phyloP scores from a whole-genome alignment of 225 moss, liverwort and hornwort genomes.

The Polytrichum commune region DNA sequence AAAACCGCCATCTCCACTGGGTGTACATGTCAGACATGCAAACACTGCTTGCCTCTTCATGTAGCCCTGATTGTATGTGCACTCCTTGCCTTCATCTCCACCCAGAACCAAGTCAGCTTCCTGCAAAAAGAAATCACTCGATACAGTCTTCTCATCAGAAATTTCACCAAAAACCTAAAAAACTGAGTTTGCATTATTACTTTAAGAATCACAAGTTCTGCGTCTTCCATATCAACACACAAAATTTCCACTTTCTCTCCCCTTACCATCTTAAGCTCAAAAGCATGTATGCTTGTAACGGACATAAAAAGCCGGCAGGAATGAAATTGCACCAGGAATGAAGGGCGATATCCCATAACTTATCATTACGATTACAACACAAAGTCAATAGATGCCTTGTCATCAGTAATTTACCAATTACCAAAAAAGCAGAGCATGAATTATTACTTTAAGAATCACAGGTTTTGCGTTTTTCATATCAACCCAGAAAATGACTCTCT shows the following conservation, averaged over 20 bases:
- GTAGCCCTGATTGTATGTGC: slow-evolving; percentile 84
- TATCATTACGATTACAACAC: too few relatives aligned
- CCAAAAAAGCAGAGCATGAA: too few relatives aligned
- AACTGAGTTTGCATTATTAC: neutral
- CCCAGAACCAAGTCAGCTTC: slow-evolving; percentile 83
- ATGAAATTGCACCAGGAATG: too few relatives aligned
- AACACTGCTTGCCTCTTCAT: slow-evolving; percentile 91
- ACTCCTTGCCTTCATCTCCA: slow-evolving; percentile 93
- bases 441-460: too few relatives aligned
- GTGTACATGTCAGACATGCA: slow-evolving; percentile 81
- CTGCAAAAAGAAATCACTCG: slow-evolving; percentile 26
- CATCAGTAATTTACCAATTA: too few relatives aligned
- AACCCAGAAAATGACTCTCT: neutral
- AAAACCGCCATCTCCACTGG: slow-evolving; percentile 67
- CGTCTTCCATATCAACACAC: neutral
- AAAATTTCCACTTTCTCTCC: neutral
- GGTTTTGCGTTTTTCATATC: neutral
- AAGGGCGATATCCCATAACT: too few relatives aligned
- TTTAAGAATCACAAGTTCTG: neutral
- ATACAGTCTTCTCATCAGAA: slow-evolving; percentile 3
- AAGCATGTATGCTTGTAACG: too few relatives aligned
- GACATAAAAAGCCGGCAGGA: too few relatives aligned
- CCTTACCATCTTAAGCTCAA: neutral
- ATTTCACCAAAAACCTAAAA: neutral
- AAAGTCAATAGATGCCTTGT: too few relatives aligned